Evolutionary conservation across 306 rosid species (phyloP), one percentile per base, ranked within the genome.

Genomic region (Castanospermum australe): DNA sequence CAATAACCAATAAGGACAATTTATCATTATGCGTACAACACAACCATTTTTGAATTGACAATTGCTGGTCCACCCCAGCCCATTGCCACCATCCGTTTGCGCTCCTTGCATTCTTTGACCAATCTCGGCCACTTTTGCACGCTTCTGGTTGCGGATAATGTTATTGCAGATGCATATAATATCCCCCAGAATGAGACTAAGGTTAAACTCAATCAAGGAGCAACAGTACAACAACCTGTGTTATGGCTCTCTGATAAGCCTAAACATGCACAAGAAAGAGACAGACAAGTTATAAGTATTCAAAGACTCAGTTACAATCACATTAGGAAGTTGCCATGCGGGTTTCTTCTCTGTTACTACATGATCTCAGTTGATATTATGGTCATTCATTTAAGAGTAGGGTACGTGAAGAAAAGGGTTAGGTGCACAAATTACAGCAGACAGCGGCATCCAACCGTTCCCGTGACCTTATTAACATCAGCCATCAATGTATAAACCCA

Each of bases 401-500:
- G 83, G 66, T 51, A 66, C 25, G 36, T 15, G 51, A 57, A 50
- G 50, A 24, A 13, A 18, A 13, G 61, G 30, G 85, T 81, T 89
- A 57, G 89, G 93, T 91, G 80, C 82, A 66, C 9, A 60, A 85
- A 83, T 84, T 61, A 89, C 48, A 72, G 66, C 33, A 78, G 83
- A 87, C 81, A 84, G 84, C 77, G 79, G 77, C 84, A 48, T 87
- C 87, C 90, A 86, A 86, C 93, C 62, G 91, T 47, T 59, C 78
- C 68, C 84, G 82, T 85, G 85, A 83, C 70, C 82, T 20, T 44
- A 79, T 78, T 84, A 82, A 79, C 77, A 65, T 47, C 85, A 55
- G 20, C 83, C 78, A 79, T 90, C 79, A 89, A 89, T 89, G 81
- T 55, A 45, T 75, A 38, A 78, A 73, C 44, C 75, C 81, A 56